Conservation (phyloP, 352 stramenopile species). For the Synura sp. region DNA sequence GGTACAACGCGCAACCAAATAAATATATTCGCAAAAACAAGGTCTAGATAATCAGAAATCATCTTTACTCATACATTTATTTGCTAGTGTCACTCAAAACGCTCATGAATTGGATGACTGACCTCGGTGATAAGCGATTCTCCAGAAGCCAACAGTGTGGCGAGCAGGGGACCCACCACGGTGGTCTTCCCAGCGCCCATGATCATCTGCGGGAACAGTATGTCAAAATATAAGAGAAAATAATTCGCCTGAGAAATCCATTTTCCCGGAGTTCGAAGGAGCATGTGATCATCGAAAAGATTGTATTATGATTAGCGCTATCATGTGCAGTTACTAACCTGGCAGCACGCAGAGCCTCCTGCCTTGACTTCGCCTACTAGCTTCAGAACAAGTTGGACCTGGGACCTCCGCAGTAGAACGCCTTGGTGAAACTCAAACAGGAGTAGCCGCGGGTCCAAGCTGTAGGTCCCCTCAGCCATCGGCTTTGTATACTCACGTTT, state of each 20-base stretch:
- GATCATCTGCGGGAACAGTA: slow-evolving; percentile 95
- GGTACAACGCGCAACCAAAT: not conserved
- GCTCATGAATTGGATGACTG: not conserved
- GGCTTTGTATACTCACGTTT: no score
- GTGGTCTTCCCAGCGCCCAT: slow-evolving; percentile 99
- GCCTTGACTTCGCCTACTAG: slow-evolving; percentile 80
- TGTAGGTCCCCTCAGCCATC: slow-evolving; percentile 58
- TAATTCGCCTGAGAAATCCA: not conserved
- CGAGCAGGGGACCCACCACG: slow-evolving; percentile 95
- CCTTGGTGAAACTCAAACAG: slow-evolving; percentile 99
- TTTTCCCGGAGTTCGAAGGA: no score
- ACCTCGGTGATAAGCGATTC: slow-evolving; percentile 46
- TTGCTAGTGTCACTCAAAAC: not conserved
- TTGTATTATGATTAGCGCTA: no score
- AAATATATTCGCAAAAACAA: not conserved
- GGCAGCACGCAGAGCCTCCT: slow-evolving; percentile 69
- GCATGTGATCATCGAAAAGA: no score
- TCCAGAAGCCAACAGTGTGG: slow-evolving; percentile 80
- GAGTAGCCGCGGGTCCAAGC: slow-evolving; percentile 94
- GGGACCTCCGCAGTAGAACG: slow-evolving; percentile 90
- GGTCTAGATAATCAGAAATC: not conserved
- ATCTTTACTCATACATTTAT: slow-evolving; percentile 41
- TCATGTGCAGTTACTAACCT: not conserved
- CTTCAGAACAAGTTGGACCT: slow-evolving; percentile 98
- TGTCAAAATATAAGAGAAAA: not conserved